phyloP scores from a whole-genome alignment of 805 yeast species.

The Starmera amethionina region DNA sequence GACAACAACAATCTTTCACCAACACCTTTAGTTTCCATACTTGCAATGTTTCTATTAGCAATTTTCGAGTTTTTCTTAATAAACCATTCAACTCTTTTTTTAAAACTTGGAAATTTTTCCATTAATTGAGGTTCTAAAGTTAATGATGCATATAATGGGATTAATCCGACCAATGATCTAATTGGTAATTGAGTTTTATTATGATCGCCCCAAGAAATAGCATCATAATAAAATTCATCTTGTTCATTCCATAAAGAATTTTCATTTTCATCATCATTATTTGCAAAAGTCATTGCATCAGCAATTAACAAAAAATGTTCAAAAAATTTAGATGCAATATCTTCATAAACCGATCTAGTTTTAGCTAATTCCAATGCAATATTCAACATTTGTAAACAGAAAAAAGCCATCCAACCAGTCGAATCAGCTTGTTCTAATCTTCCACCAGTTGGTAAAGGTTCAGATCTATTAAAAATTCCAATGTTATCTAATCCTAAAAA shows the following conservation, averaged over 20 bases:
- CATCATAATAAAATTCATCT: conserved; percentile 84
- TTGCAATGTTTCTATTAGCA: conserved; percentile 77
- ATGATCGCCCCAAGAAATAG: conserved; percentile 64
- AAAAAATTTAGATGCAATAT: conserved; percentile 87
- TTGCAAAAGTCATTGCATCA: conserved; percentile 79
- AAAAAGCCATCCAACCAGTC: conserved; percentile 97
- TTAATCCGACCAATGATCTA: conserved; percentile 82
- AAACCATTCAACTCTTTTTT: conserved; percentile 78
- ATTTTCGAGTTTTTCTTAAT: conserved; percentile 57
- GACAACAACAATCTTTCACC: conserved; percentile 77
- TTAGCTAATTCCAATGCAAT: conserved; percentile 87
- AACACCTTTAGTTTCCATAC: conserved; percentile 65
- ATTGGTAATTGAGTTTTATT: conserved; percentile 66
- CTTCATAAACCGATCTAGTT: conserved; percentile 78
- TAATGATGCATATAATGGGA: conserved; percentile 82
- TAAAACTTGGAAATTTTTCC: conserved; percentile 71
- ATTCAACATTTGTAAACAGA: conserved; percentile 81
- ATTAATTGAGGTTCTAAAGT: conserved; percentile 81
- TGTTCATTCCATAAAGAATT: conserved; percentile 83
- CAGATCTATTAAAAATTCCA: conserved; percentile 87
- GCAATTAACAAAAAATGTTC: conserved; percentile 88
- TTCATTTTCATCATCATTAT: conserved; percentile 32
- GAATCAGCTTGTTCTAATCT: conserved; percentile 88
- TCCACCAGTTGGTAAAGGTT: conserved; percentile 90
- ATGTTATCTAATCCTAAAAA: conserved; percentile 88